phyloP scores from a whole-genome alignment of 208 protist genomes.

The Acanthamoeba divionensis region DNA sequence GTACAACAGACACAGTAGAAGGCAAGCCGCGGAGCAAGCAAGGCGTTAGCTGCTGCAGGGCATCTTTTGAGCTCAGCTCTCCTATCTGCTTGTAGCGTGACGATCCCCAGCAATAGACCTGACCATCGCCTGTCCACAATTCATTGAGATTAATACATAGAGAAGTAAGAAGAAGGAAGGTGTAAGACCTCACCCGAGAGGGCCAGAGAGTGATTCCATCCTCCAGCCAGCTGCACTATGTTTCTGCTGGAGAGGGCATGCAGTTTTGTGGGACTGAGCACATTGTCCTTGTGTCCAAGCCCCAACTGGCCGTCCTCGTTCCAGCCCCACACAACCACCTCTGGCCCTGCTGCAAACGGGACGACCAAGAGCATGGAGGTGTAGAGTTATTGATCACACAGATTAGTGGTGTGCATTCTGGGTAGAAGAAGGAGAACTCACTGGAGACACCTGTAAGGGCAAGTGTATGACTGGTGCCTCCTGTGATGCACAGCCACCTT shows the following conservation, averaged over 20 bases:
- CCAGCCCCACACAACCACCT: conserved; percentile 10
- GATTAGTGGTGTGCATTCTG: background rate
- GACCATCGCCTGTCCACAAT: background rate
- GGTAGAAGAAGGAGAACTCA: background rate
- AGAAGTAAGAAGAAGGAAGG: background rate
- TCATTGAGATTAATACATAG: background rate
- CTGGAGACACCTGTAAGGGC: background rate
- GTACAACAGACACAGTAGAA: background rate
- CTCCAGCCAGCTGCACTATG: background rate
- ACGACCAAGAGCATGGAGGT: background rate
- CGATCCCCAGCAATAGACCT: conserved; percentile 6
- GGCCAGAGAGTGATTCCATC: conserved; percentile 1
- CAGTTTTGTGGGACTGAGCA: background rate
- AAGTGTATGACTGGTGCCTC: background rate
- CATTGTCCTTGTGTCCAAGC: background rate
- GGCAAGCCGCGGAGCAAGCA: background rate
- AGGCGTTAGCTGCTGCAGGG: background rate
- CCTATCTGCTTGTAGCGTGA: background rate
- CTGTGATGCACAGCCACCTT: background rate
- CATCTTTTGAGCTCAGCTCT: background rate
- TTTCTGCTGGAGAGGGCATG: background rate
- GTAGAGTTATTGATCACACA: background rate
- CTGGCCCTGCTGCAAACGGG: background rate
- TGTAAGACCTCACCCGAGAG: background rate
- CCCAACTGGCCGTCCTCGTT: background rate